Conservation (phyloP, 768 basidiomycete species). For the Grammothele lineata region DNA sequence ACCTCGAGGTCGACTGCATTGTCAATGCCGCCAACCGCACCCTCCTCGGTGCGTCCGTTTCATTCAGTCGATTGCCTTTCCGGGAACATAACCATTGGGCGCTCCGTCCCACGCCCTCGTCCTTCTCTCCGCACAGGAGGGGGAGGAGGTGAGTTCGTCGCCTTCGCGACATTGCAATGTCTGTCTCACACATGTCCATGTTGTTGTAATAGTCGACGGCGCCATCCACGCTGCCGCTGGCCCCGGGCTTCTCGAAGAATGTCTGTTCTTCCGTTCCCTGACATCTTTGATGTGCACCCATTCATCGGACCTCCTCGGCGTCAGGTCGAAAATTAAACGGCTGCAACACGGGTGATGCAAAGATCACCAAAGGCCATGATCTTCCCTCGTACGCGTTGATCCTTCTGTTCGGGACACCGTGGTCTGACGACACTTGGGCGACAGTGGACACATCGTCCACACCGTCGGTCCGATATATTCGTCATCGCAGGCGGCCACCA, state of each 20-base stretch:
- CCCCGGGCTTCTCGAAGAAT: slow-evolving; percentile 59
- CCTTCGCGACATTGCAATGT: neutral
- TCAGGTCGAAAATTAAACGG: slow-evolving; percentile 62
- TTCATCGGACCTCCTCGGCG: neutral
- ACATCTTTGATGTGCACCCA: neutral
- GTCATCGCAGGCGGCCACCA: slow-evolving; percentile 33
- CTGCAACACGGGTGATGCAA: slow-evolving; percentile 68
- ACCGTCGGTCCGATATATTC: slow-evolving; percentile 77
- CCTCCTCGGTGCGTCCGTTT: slow-evolving; percentile 51
- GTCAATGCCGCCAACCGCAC: slow-evolving; percentile 81
- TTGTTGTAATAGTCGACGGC: slow-evolving; percentile 59
- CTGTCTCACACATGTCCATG: neutral
- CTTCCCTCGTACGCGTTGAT: slow-evolving; percentile 64
- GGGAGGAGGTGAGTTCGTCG: slow-evolving; percentile 57
- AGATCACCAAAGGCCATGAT: slow-evolving; percentile 74
- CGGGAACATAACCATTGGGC: slow-evolving; percentile 1
- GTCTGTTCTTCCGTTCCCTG: slow-evolving; percentile 42
- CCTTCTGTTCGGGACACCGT: neutral
- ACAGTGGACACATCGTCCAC: slow-evolving; percentile 70
- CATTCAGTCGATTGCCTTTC: slow-evolving; percentile 1
- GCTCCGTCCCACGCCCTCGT: neutral
- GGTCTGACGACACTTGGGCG: too few relatives aligned
- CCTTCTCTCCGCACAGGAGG: slow-evolving; percentile 45
- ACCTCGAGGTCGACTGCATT: slow-evolving; percentile 63
- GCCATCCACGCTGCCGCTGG: slow-evolving; percentile 81